Conservation (phyloP, 306 rosid genomes). For the Trifolium fragiferum region DNA sequence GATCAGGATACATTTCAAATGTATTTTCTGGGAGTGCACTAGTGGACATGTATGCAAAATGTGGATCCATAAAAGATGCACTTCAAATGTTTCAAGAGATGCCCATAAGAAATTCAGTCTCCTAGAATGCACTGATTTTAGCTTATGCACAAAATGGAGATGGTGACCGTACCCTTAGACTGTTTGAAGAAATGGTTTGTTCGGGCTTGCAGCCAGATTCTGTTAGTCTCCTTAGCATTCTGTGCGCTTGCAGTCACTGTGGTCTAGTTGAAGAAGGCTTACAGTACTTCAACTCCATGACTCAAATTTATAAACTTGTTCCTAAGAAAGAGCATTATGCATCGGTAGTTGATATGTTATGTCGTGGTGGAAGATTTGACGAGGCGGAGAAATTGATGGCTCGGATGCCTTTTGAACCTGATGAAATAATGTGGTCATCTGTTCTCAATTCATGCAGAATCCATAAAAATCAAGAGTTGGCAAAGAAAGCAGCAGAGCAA, state of each 20-base stretch:
- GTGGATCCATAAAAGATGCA: slow-evolving; percentile 81
- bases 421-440: slow-evolving; percentile 85
- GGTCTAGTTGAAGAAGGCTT: slow-evolving; percentile 84
- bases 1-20: slow-evolving; percentile 72
- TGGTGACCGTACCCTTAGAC: slow-evolving; percentile 59
- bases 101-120: slow-evolving; percentile 76
- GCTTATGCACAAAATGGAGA: slow-evolving; percentile 89
- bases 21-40: slow-evolving; percentile 89
- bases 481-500: slow-evolving; percentile 70
- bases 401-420: slow-evolving; percentile 81
- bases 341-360: slow-evolving; percentile 76
- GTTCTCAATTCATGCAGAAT: slow-evolving; percentile 85
- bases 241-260: slow-evolving; percentile 90
- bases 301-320: slow-evolving; percentile 51
- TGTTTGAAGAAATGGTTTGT: slow-evolving; percentile 71
- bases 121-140: slow-evolving; percentile 89
- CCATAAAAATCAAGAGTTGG: slow-evolving; percentile 79
- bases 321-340: slow-evolving; percentile 83
- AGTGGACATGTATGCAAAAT: slow-evolving; percentile 93
- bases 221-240: slow-evolving; percentile 77
- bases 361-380: slow-evolving; percentile 70
- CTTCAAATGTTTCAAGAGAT: slow-evolving; percentile 73
- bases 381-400: slow-evolving; percentile 78
- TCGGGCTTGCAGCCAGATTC: slow-evolving; percentile 81
- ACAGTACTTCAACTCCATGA: slow-evolving; percentile 66